Percentiles rank a stretch among this genome's conserved stretches.
Conservation (phyloP, 2,329 filamentous ascomycete species). For the Drechslerella coelobrocha region DNA sequence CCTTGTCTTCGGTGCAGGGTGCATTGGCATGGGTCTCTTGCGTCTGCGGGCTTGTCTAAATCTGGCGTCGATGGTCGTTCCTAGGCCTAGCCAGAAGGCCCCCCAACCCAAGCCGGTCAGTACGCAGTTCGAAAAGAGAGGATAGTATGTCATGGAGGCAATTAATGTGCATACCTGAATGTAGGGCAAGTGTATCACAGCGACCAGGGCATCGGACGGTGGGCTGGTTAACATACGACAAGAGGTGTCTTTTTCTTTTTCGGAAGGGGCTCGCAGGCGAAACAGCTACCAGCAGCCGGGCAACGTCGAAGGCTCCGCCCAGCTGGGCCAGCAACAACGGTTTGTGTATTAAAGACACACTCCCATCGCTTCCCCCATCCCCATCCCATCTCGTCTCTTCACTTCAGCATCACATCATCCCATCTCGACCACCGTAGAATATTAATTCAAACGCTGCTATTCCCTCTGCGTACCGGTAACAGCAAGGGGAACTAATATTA, state of each 20-base stretch:
- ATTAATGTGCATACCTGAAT: too few relatives aligned
- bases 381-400: conserved; percentile 12
- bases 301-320: neutral
- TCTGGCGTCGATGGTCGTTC: conserved; percentile 22
- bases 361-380: conserved; percentile 20
- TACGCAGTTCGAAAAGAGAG: too few relatives aligned
- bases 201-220: neutral
- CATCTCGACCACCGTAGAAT: too few relatives aligned
- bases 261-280: conserved; percentile 35
- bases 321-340: too few relatives aligned
- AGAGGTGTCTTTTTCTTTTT: conserved; percentile 28
- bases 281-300: conserved; percentile 27
- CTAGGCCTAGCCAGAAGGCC: too few relatives aligned
- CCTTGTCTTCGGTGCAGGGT: neutral
- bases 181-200: conserved; percentile 39
- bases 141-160: too few relatives aligned
- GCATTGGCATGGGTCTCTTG: neutral
- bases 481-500: too few relatives aligned
- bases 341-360: too few relatives aligned
- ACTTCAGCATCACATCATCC: neutral
- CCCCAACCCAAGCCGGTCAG: too few relatives aligned
- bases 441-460: too few relatives aligned
- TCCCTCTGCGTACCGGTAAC: too few relatives aligned
- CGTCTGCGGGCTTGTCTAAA: conserved; percentile 7
- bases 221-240: neutral